These are phyloP conservation scores for Wickerhamiella sergipiensis DNA, from an alignment of 805 yeast species.

Conservation along the genomic window DNA sequence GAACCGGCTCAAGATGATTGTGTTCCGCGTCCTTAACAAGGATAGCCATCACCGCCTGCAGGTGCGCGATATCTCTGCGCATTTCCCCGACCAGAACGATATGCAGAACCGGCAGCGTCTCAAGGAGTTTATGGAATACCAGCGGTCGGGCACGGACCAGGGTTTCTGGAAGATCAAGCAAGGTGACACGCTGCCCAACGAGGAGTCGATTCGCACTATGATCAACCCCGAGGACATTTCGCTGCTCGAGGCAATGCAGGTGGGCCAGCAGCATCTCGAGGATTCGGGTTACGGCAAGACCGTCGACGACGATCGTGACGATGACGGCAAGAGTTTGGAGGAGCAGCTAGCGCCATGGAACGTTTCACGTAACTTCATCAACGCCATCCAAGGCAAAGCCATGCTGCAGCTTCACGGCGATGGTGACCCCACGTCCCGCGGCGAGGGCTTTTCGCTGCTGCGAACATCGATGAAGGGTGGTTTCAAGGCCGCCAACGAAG, in stretches of 20 bases:
- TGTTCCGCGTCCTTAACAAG: constrained; percentile 69
- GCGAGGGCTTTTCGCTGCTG: constrained; percentile 76
- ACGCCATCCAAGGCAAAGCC: constrained; percentile 91
- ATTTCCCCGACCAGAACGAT: constrained; percentile 94
- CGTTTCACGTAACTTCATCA: constrained; percentile 76
- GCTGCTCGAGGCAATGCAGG: constrained; percentile 80
- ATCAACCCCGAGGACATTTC: constrained; percentile 86
- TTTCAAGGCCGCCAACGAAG: constrained; percentile 37
- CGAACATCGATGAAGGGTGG: constrained; percentile 94
- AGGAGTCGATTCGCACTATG: constrained; percentile 66
- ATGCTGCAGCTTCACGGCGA: constrained; percentile 91
- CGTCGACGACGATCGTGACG: constrained; percentile 28
- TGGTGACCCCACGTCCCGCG: constrained; percentile 89
- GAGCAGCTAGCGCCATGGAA: constrained; percentile 93
- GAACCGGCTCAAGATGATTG: constrained; percentile 86
- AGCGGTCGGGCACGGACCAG: constrained; percentile 84
- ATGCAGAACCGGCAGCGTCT: constrained; percentile 93
- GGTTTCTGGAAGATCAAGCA: constrained; percentile 86
- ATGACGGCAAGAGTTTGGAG: constrained; percentile 42
- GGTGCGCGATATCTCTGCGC: constrained; percentile 77
- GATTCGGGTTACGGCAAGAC: constrained; percentile 51
- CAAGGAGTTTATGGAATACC: constrained; percentile 96
- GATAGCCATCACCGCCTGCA: constrained; percentile 59
- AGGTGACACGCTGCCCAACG: constrained; percentile 51
- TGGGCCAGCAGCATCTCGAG: constrained; percentile 77